These are phyloP conservation scores for Eucalyptus sp. DNA, from an alignment of 345 rosid genomes.

Conservation along the genomic window DNA sequence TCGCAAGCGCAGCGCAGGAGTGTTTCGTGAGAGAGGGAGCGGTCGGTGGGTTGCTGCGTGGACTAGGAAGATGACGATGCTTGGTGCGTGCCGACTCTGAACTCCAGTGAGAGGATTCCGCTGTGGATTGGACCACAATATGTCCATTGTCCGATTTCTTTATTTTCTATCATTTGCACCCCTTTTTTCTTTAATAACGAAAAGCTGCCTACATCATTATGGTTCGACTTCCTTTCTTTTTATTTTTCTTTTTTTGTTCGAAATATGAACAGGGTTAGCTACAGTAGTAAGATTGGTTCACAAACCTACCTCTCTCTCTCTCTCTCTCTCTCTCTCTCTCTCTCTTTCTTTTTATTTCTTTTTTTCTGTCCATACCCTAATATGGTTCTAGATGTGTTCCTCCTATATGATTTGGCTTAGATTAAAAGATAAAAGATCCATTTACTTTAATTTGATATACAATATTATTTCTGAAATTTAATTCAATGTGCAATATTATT, in stretches of 20 bases:
- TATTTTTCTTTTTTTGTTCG: neutral
- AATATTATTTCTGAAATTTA: too few species aligned
- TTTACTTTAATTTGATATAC: neutral
- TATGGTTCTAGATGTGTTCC: neutral
- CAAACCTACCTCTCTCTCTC: neutral
- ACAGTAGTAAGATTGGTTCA: too few species aligned
- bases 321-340: too few species aligned
- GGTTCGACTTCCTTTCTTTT: neutral
- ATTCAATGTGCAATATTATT: neutral
- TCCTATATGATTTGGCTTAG: neutral
- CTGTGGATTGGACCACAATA: neutral
- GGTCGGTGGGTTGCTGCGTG: neutral
- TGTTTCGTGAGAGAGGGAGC: neutral
- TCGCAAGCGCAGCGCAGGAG: neutral
- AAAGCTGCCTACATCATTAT: neutral
- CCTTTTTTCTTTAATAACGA: neutral
- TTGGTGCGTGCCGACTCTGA: neutral
- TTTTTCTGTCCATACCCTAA: neutral
- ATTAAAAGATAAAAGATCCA: neutral
- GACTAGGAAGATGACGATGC: neutral
- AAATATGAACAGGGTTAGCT: neutral
- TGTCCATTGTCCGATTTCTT: neutral
- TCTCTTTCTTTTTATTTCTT: neutral
- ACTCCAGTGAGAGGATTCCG: neutral
- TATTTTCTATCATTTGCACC: neutral